Conservation (phyloP, 2,329 filamentous ascomycete species). For the Aureobasidium sp. region DNA sequence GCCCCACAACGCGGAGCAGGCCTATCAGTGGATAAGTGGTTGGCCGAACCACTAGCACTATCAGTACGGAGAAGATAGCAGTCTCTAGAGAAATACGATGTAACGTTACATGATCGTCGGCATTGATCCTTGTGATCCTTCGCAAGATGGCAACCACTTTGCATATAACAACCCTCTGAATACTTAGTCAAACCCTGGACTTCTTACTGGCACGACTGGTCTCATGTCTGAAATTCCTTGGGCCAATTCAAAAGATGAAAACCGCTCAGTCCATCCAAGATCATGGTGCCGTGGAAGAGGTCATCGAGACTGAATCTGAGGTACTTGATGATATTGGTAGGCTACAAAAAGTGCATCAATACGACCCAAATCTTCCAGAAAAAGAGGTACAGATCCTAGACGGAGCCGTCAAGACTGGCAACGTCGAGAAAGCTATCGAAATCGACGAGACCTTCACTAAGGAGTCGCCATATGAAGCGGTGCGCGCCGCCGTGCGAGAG, state of each 20-base stretch:
- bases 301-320: background rate
- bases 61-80: background rate
- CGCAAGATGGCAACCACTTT: background rate
- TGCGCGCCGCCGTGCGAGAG: background rate
- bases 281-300: background rate
- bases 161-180: background rate
- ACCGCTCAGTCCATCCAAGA: background rate
- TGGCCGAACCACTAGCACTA: background rate
- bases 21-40: background rate
- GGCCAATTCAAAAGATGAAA: background rate
- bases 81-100: background rate
- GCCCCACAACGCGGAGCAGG: background rate
- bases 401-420: background rate
- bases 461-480: background rate
- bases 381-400: background rate
- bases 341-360: background rate
- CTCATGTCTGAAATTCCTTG: too few relatives aligned
- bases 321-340: background rate
- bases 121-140: background rate
- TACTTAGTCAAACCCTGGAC: too few relatives aligned
- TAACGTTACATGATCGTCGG: background rate
- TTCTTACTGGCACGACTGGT: background rate
- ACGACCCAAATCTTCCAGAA: background rate
- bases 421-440: background rate
- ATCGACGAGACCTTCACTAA: background rate